Evolutionary conservation across 805 yeast species (phyloP), one percentile per base, ranked within the genome.

Genomic region (Saturnispora kantuleensis): DNA sequence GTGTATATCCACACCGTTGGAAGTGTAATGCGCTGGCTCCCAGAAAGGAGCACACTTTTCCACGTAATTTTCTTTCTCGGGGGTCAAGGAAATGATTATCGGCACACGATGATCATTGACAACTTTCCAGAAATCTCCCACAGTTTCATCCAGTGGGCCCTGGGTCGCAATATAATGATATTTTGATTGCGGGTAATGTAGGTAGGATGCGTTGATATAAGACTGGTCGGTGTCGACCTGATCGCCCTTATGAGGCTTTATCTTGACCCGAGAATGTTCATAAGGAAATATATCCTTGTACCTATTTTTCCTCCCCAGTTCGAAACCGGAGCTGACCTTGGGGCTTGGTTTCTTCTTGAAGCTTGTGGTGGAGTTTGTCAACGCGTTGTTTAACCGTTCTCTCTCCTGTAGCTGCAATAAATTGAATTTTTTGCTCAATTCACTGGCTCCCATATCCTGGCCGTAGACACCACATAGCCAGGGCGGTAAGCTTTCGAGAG

Each of bases 221-320:
- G 59, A 54, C 1, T 55, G 45, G 58, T 81, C 85, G 44, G 66
- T 44, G 38, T 56, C 60, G 26, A 53, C 41, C 43, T 57, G 26
- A 21, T 12, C 31, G 21, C 11, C 29, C 11, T 35, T 32, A 38
- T 54, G 50, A 15, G 57, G 56, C 38, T 62, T 60, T 39, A 85
- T 65, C 47, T 74, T 75, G 10, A 90, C 96, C 47, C 96, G 69
- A 4, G 94, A 75, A 55, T 84, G 90, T 57, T 85, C 94, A 62
- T 76, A 89, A 4, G 95, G 88, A 56, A 84, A 81, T 36, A 89
- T 84, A 59, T 89, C 95, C 55, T 84, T 83, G 67, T 89, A 89
- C 48, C 97, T 66, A 61, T 89, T 87, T 56, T 88, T 88, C 43
- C 72, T 62, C 21, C 94, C 90, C 36, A 79, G 70, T 60, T 87